Evolutionary conservation across 768 basidiomycete genomes (phyloP).

Genomic region (Guyanaporus albipodus): DNA sequence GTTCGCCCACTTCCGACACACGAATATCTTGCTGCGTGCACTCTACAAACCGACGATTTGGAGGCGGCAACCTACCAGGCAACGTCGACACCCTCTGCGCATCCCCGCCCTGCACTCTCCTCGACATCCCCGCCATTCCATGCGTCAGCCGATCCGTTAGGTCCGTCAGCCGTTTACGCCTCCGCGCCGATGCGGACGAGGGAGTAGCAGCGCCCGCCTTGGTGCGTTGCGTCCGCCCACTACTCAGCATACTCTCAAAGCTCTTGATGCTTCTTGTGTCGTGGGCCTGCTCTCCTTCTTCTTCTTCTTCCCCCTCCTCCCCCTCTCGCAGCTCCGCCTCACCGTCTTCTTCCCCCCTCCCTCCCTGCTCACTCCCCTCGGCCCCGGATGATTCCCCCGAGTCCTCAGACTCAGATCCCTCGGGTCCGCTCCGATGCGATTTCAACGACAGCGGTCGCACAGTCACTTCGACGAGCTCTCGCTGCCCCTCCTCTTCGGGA

Average conservation of each 20-base stretch:
- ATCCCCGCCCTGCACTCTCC: slow-evolving; percentile 37
- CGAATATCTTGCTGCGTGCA: slow-evolving; percentile 72
- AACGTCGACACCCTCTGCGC: slow-evolving; percentile 29
- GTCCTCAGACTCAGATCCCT: slow-evolving; percentile 15
- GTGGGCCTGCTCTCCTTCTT: slow-evolving; percentile 32
- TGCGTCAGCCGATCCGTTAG: slow-evolving; percentile 79
- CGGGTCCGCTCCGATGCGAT: slow-evolving; percentile 19
- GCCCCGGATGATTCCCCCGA: slow-evolving; percentile 1
- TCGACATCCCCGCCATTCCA: slow-evolving; percentile 53
- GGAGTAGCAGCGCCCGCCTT: background rate
- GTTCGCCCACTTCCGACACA: slow-evolving; percentile 73
- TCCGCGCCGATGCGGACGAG: slow-evolving; percentile 18
- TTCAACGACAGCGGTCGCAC: slow-evolving; percentile 47
- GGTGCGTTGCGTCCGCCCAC: slow-evolving; percentile 20
- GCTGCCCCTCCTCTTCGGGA: slow-evolving; percentile 38
- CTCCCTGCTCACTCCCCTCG: background rate
- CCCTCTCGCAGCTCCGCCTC: slow-evolving; percentile 27
- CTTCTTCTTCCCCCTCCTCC: slow-evolving; percentile 20
- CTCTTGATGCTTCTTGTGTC: slow-evolving; percentile 79
- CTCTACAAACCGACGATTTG: slow-evolving; percentile 66
- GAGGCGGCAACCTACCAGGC: slow-evolving; percentile 49
- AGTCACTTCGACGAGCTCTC: slow-evolving; percentile 52
- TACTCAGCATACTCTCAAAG: slow-evolving; percentile 80
- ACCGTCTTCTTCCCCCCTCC: slow-evolving; percentile 18
- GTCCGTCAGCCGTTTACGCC: slow-evolving; percentile 48